Percentiles rank a stretch among this genome's conserved stretches.
phyloP scores from a whole-genome alignment of 179 eudicot genomes.

The Camellia oleifera region DNA sequence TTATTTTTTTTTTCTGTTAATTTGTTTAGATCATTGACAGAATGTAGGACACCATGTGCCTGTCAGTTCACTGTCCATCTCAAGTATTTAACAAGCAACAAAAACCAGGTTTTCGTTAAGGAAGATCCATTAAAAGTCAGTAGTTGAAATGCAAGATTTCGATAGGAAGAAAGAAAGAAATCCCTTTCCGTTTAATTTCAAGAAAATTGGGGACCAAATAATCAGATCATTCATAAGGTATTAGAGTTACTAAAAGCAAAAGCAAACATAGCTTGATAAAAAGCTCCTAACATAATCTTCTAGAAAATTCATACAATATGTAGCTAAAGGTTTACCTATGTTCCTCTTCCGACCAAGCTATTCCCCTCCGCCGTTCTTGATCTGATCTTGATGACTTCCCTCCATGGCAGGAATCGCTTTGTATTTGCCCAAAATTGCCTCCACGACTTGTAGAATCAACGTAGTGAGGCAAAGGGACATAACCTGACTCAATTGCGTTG shows the following conservation, averaged over 20 bases:
- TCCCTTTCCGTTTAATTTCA: background rate
- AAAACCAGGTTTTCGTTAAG: background rate
- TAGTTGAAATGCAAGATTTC: background rate
- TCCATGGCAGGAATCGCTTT: slow-evolving; percentile 37
- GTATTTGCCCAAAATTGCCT: slow-evolving; percentile 31
- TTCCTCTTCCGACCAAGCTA: slow-evolving; percentile 79
- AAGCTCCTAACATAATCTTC: background rate
- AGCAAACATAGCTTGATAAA: background rate
- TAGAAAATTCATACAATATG: background rate
- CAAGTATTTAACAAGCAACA: background rate
- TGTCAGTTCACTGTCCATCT: background rate
- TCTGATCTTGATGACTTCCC: slow-evolving; percentile 42
- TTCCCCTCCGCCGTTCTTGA: slow-evolving; percentile 58
- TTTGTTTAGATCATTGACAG: no score
- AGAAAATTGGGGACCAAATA: background rate
- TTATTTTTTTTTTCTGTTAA: no score
- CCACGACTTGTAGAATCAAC: slow-evolving; percentile 4
- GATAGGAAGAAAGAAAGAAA: background rate
- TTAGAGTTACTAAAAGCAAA: background rate
- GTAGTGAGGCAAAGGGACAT: slow-evolving; percentile 42
- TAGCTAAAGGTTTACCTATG: slow-evolving; percentile 43
- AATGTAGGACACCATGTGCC: no score
- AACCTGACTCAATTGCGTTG: slow-evolving; percentile 49
- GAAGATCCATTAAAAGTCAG: background rate
- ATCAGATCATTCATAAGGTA: background rate